These are phyloP conservation scores for Cladophialophora immunda DNA, from an alignment of 2,329 filamentous ascomycete genomes.

Conservation along the genomic window DNA sequence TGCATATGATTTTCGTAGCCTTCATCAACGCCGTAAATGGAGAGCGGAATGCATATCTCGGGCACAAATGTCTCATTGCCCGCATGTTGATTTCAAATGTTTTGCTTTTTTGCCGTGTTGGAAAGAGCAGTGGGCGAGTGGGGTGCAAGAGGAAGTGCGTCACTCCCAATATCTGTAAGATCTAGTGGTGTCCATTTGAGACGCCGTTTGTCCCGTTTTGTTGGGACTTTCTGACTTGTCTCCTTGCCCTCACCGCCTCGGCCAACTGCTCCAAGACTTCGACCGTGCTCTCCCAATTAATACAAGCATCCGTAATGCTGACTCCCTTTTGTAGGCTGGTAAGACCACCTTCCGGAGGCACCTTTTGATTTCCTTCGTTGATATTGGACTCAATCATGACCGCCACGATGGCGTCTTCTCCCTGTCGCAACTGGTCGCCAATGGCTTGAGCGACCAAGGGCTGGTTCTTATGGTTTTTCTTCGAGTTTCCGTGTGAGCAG, in stretches of 20 bases:
- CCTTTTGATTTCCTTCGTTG: slow-evolving; percentile 92
- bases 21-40: neutral
- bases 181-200: slow-evolving; percentile 41
- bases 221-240: slow-evolving; percentile 57
- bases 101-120: neutral
- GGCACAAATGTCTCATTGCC: neutral
- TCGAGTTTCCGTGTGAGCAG: slow-evolving; percentile 95
- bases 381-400: slow-evolving; percentile 99
- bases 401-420: slow-evolving; percentile 89
- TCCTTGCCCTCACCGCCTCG: slow-evolving; percentile 78
- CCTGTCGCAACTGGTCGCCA: slow-evolving; percentile 83
- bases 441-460: slow-evolving; percentile 86
- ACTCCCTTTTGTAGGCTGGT: slow-evolving; percentile 88
- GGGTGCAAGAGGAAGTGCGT: neutral
- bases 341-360: slow-evolving; percentile 80
- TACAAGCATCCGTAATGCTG: slow-evolving; percentile 97
- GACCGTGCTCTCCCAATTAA: slow-evolving; percentile 88
- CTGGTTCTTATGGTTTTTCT: slow-evolving; percentile 97
- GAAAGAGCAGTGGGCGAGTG: neutral
- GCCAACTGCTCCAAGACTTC: slow-evolving; percentile 84
- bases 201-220: slow-evolving; percentile 40
- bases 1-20: neutral
- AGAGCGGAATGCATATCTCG: no score
- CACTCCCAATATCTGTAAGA: neutral
- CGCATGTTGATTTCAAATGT: neutral